Base-by-base conservation (phyloP, 2,329 filamentous ascomycete species). In the Passalora sequoiae region DNA sequence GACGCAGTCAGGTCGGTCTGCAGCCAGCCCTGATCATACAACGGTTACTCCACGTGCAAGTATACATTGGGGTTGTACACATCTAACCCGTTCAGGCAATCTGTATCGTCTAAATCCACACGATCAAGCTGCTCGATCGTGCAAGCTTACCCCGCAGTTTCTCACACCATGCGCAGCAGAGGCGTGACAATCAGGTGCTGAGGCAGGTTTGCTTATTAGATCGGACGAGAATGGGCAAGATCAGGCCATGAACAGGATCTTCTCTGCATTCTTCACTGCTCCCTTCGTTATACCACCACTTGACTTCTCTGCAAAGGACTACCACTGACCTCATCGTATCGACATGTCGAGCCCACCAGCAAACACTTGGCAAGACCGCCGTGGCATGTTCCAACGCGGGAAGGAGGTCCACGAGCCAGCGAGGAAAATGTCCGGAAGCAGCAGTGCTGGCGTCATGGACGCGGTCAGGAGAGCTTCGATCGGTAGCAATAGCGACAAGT, bases 301-400 rank as follows among this genome's bases (percentile, higher is more conserved):
- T n/a, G n/a, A n/a, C n/a, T n/a, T n/a, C n/a, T n/a, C n/a, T n/a
- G n/a, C n/a, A n/a, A n/a, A n/a, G n/a, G n/a, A n/a, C n/a, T n/a
- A n/a, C n/a, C n/a, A n/a, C n/a, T n/a, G n/a, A n/a, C n/a, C n/a
- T n/a, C n/a, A n/a, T n/a, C n/a, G n/a, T n/a, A 36, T 30, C 31
- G 37, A 25, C 28, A 52, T 52, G 46, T 49, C 49, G 19, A 42
- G 32, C 20, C 17, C 33, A 15, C 30, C 45, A 21, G 22, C 22
- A 30, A 20, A 30, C 19, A 31, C 49, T 13, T 63, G 60, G 60
- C 35, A 50, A 44, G 60, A 63, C 46, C 55, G 60, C 22, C 56
- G 60, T 16, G 60, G 58, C 27, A 51, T 62, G 49, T 62, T 61
- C 37, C 60, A 63, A 40, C 50, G 49, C 20, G 60, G 60, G 36